Conservation (phyloP, 2,329 filamentous ascomycete genomes). For the Nemania serpens region DNA sequence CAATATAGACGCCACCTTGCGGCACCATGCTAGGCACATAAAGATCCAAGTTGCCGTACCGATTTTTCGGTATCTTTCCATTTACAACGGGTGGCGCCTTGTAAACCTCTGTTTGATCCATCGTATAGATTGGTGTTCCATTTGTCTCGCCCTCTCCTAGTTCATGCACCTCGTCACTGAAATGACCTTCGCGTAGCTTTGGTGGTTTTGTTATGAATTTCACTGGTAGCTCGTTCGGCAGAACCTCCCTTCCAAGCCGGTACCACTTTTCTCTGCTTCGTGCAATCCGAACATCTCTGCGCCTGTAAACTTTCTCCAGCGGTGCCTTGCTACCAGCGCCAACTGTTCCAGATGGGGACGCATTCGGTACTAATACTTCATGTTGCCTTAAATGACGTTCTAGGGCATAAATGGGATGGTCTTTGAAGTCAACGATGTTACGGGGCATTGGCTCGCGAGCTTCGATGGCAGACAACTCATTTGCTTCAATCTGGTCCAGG, state of each 20-base stretch:
- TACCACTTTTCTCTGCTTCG: conserved; percentile 90
- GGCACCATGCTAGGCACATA: conserved; percentile 94
- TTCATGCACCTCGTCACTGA: conserved; percentile 45
- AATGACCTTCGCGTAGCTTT: conserved; percentile 42
- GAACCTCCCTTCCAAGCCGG: conserved; percentile 79
- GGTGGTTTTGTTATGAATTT: conserved; percentile 69
- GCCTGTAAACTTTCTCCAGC: conserved; percentile 80
- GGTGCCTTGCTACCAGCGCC: conserved; percentile 65
- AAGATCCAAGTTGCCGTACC: conserved; percentile 91
- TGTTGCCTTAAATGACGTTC: conserved; percentile 83
- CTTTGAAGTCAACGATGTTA: conserved; percentile 85
- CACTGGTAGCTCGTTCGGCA: conserved; percentile 75
- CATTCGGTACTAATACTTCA: conserved; percentile 77
- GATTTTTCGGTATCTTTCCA: conserved; percentile 84
- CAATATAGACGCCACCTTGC: conserved; percentile 74
- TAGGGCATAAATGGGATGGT: conserved; percentile 81
- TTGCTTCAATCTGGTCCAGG: conserved; percentile 82
- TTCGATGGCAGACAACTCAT: conserved; percentile 72
- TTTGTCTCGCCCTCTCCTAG: conserved; percentile 49
- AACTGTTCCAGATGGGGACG: conserved; percentile 76
- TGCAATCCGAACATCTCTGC: conserved; percentile 78
- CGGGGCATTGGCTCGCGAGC: conserved; percentile 82
- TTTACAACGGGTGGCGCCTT: conserved; percentile 74
- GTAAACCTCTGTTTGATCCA: conserved; percentile 74
- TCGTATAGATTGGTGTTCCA: conserved; percentile 62